These are phyloP conservation scores for Gossypium davidsonii DNA, from an alignment of 441 rosid genomes.

Conservation along the genomic window DNA sequence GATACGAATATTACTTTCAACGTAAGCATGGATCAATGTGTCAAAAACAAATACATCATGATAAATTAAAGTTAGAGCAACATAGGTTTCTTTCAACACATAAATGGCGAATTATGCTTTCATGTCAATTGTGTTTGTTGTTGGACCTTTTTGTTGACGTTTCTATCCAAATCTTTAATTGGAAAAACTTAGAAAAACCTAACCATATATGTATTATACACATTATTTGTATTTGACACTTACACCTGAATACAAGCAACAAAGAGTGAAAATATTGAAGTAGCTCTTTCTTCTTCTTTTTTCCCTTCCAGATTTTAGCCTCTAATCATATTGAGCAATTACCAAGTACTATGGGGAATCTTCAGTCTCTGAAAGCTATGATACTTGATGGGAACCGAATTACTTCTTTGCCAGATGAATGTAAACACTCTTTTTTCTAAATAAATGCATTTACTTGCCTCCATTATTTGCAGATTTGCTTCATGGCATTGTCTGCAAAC, in stretches of 20 bases:
- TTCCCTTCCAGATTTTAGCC: slow-evolving; percentile 51
- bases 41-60: no score
- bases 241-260: background rate
- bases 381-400: slow-evolving; percentile 77
- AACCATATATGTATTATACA: background rate
- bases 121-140: background rate
- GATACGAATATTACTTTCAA: background rate
- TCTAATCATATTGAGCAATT: slow-evolving; percentile 61
- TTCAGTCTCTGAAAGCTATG: slow-evolving; percentile 79
- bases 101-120: background rate
- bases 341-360: slow-evolving; percentile 77
- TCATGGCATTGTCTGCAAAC: slow-evolving; percentile 12
- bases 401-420: slow-evolving; percentile 84
- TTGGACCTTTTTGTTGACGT: background rate
- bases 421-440: slow-evolving; percentile 47
- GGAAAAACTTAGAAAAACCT: background rate
- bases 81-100: background rate
- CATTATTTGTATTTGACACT: background rate
- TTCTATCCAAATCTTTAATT: no score
- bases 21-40: background rate
- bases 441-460: slow-evolving; percentile 14
- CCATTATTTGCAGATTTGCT: slow-evolving; percentile 16
- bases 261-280: background rate
- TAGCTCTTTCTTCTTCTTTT: background rate
- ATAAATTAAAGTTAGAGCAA: no score